Evolutionary conservation across 441 rosid genomes (phyloP), one percentile per base, ranked within the genome.

Genomic region (Kokia cookei): DNA sequence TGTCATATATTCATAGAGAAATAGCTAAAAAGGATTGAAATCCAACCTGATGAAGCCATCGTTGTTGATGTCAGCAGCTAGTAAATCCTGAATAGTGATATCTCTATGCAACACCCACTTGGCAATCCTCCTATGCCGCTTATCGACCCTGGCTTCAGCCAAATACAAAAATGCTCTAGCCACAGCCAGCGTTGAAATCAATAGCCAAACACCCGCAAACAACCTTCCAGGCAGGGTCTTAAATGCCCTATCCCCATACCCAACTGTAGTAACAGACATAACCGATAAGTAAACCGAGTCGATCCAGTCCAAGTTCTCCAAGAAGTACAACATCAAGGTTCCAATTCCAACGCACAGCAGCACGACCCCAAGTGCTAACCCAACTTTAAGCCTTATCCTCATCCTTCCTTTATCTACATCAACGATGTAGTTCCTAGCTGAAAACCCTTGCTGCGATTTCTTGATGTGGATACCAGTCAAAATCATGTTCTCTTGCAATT

Each of bases 251-350:
- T 94, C 97, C 3, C 97, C 97, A 12, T 90, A 94, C 11, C 98
- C 97, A 22, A 94, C 97, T 0, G 98, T 92, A 0, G 97, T 94
- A 3, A 94, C 97, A 3, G 97, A 92, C 96, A 91, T 91, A 71
- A 94, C 98, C n/a, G 98, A 88, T 82, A 92, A 78, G 75, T 94
- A 94, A 73, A 91, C 73, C 5, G 97, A 88, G 72, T 94, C 98
- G 48, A 94, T 60, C 80, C 90, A 87, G 64, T 75, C 86, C 67
- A 94, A 67, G 5, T 63, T 79, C 77, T 94, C 98, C 61, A 92
- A 73, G 65, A 85, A 88, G 73, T 73, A 80, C 43, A 92, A 79
- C 64, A 91, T 89, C 80, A 78, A 64, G 37, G 88, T 42, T 4
- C 97, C 97, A 4, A 90, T 15, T 0, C 90, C 97, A 29, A 91